Conservation (phyloP, 2,329 filamentous ascomycete genomes). For the Cercospora nicotianae region DNA sequence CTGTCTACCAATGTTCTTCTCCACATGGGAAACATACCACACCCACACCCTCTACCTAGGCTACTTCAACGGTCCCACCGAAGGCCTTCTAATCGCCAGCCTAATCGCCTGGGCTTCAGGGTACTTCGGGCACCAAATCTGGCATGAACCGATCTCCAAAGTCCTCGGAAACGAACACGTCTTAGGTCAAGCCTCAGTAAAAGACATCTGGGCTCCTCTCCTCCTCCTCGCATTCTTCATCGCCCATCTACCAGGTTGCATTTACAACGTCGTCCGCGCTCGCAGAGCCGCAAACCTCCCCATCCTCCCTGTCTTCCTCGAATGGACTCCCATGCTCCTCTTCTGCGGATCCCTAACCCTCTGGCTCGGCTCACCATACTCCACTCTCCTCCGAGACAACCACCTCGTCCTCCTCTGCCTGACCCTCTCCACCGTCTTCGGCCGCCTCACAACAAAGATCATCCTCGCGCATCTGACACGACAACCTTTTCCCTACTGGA, state of each 20-base stretch:
- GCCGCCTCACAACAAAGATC: conserved; percentile 97
- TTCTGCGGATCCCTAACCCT: conserved; percentile 73
- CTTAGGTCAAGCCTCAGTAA: conserved; percentile 71
- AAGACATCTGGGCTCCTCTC: conserved; percentile 79
- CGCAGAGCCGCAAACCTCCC: conserved; percentile 71
- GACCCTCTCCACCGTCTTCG: conserved; percentile 95
- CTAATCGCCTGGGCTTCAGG: conserved; percentile 83
- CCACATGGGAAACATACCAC: conserved; percentile 99
- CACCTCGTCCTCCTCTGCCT: conserved; percentile 89
- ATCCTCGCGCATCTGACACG: conserved; percentile 92
- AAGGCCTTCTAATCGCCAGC: conserved; percentile 88
- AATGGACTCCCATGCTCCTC: conserved; percentile 88
- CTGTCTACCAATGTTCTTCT: conserved; percentile 97
- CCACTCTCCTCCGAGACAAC: conserved; percentile 76
- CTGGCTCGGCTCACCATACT: conserved; percentile 90
- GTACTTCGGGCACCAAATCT: conserved; percentile 83
- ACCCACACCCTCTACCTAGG: conserved; percentile 96
- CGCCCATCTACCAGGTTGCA: conserved; percentile 81
- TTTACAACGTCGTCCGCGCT: conserved; percentile 79
- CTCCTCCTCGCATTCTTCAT: conserved; percentile 49
- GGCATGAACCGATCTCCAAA: conserved; percentile 72
- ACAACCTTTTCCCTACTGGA: conserved; percentile 97
- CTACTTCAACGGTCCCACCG: conserved; percentile 94
- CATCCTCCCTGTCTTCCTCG: conserved; percentile 78
- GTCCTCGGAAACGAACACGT: conserved; percentile 63